Base-by-base conservation (phyloP, 2,329 filamentous ascomycete species). In the Leptographium radiaticola region DNA sequence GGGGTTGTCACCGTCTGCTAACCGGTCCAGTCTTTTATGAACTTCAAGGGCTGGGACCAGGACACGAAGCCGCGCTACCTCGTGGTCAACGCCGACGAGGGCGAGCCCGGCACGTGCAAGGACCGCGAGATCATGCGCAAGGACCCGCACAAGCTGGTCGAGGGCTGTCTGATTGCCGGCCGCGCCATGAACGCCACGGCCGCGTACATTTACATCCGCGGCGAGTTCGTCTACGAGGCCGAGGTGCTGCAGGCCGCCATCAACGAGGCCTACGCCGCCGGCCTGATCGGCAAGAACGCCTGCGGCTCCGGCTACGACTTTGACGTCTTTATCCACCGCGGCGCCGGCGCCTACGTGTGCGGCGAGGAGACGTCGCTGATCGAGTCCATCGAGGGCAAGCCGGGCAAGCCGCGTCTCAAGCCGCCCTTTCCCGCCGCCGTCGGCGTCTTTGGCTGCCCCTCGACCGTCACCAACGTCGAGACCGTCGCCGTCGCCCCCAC, bases 61-160 rank as follows among this genome's bases (percentile, higher is more conserved):
- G 93, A 97, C 70, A 86, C 72, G 64, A 95, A 95, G 73, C 93
- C 93, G 60, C 84, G 93, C 65, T 98, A 98, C 68, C 77, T 98
- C 53, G 91, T 98, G 58, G 89, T 98, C 75, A 98, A 98, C 67
- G 93, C 93, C 62, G 93, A 98, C 70, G 93, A 98, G 75, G 93
- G 93, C 66, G 93, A 98, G 73, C 93, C 93, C 34, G 93, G 93
- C 70, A 98, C 93, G 53, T 98, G 93, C 84, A 98, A 98, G 76
- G 93, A 98, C 71, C 86, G 93, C 67, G 93, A 98, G 72, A 98
- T 98, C 63, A 98, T 98, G 93, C 89, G 93, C 73, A 98, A 98
- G 75, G 93, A 98, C 70, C 93, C 93, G 59, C 93, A 98, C 78
- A 98, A 98, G 80, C 86, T 98, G 60, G 77, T 98, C 66, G 93